Percentiles rank a stretch among this genome's conserved stretches.
These are phyloP conservation scores for Kwoniella europaea DNA, from an alignment of 768 basidiomycete species.

Conservation along the genomic window DNA sequence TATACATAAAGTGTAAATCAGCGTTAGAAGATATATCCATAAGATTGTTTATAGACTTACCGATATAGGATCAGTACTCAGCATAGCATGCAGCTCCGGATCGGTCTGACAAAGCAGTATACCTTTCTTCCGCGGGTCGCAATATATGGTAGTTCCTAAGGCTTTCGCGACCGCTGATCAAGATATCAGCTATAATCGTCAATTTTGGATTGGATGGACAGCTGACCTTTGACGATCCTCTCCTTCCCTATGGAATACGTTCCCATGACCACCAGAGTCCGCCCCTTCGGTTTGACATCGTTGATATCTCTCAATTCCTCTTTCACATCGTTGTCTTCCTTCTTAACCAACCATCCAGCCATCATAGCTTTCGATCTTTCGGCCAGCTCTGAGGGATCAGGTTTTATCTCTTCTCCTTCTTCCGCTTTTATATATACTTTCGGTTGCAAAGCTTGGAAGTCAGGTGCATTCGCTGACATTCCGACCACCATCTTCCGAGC, in stretches of 20 bases:
- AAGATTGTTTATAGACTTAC: conserved; percentile 49
- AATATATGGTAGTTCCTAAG: conserved; percentile 80
- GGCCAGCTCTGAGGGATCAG: conserved; percentile 57
- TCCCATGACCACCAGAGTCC: conserved; percentile 58
- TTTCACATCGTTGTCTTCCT: conserved; percentile 43
- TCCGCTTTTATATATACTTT: conserved; percentile 29
- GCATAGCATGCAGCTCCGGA: conserved; percentile 74
- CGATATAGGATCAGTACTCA: conserved; percentile 75
- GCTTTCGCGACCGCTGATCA: conserved; percentile 78
- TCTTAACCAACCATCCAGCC: conserved; percentile 60
- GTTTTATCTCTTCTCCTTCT: conserved; percentile 43
- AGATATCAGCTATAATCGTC: conserved; percentile 18
- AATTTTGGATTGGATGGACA: background rate
- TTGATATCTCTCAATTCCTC: conserved; percentile 29
- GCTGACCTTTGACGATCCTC: conserved; percentile 87
- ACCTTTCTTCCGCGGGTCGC: conserved; percentile 79
- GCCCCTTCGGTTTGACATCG: conserved; percentile 36
- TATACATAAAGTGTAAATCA: background rate
- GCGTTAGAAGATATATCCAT: too few relatives aligned
- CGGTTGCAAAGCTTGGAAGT: conserved; percentile 27
- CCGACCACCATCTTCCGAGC: conserved; percentile 65
- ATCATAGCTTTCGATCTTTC: conserved; percentile 49
- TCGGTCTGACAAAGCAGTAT: conserved; percentile 85
- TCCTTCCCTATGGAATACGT: conserved; percentile 99
- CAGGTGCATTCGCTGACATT: conserved; percentile 37